Evolutionary conservation across 768 basidiomycete species (phyloP), one percentile per base, ranked within the genome.

Genomic region (Hericium rajendrae): DNA sequence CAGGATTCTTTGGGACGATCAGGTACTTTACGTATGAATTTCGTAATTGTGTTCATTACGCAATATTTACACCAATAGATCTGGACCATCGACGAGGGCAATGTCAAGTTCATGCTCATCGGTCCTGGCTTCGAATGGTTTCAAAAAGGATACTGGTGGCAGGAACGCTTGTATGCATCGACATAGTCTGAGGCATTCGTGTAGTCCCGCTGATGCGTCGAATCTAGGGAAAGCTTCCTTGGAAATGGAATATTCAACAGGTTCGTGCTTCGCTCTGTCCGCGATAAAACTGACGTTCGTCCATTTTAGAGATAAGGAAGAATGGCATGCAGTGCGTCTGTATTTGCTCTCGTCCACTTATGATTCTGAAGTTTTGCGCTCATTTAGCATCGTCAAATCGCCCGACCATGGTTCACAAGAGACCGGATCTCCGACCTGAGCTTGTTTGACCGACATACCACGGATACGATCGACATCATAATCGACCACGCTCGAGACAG

Each of bases 221-320:
- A 24, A n/a, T 53, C 0, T 61, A 75, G 74, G 62, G 74, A 76
- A 57, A 74, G 74, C 11, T 84, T 87, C 66, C 73, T 89, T 18
- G 88, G 88, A 3, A 74, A 79, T 60, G 86, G 87, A 2, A 88
- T 90, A 40, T 90, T 90, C 68, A 88, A 88, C 61, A 77, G 86
- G 15, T 87, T 88, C 67, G 86, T 62, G 80, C 32, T 32, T 32
- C 9, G 32, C 32, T 32, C 32, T 32, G 32, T 10, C 32, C 6
- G 5, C 6, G 32, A 32, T 32, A 10, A 32, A 8, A 10, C 9
- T 32, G 32, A 32, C 32, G 0, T 15, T 46, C 18, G 15, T 46
- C 20, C 10, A 38, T n/a, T 57, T 62, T 38, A 58, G 53, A 3
- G 18, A 16, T 59, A 49, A 59, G 62, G 20, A 76, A 84, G 72